Base-by-base conservation (phyloP, 106 monocot genomes). In the Dendrobium officinale region DNA sequence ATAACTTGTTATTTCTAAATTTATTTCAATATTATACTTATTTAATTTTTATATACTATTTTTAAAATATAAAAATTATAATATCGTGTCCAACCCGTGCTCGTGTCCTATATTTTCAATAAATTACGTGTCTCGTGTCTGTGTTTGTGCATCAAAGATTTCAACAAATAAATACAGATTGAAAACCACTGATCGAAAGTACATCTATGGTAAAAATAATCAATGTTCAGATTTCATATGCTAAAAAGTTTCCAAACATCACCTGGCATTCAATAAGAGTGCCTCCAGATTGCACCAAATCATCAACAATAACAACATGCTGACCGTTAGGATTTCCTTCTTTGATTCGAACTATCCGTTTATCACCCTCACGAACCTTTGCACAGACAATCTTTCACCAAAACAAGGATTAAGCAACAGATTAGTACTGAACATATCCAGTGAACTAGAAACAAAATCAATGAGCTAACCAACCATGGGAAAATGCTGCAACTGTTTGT, bases 241-340 rank as follows among this genome's bases (percentile, higher is more conserved):
- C 41, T 74, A 42, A 74, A 74, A 74, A 18, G 6, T 44, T 43
- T 44, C 43, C 19, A 70, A 0, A 37, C 27, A 76, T 78, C 89
- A 93, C 96, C 93, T 94, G 93, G 55, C 96, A 97, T 77, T 97
- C 96, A 27, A 92, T 90, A 55, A 97, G 92, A 44, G 94, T 97
- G 42, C 97, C 89, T 58, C 97, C 97, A 20, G 97, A 97, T 66
- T 97, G 97, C 66, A 97, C 97, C 55, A 92, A 84, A 86, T 97
- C 97, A 86, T 97, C 94, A 24, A 97, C 96, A 79, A 97, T 97
- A 41, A 97, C 91, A n/a, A 97, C 91, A 83, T 97, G 97, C 15
- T 81, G 87, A 42, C 97, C 94, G 81, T 85, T 90, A 47, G 94
- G 86, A 75, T 80, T 89, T 27, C 94, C 97, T 79, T 97, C 94